These are phyloP conservation scores for Lodderomyces elongisporus DNA, from an alignment of 1,139 yeast genomes.

Conservation along the genomic window DNA sequence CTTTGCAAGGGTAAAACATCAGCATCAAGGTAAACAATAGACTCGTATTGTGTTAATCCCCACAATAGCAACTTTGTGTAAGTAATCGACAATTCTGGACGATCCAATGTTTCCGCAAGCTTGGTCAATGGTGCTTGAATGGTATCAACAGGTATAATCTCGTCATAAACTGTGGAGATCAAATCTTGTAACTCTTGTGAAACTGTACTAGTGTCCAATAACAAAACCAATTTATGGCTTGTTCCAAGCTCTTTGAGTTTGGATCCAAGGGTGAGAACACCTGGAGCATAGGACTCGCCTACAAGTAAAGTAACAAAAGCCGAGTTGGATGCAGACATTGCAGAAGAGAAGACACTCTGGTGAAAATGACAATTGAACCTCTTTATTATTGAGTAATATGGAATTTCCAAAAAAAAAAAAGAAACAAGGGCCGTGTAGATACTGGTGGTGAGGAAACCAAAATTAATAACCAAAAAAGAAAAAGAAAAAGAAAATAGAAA, in stretches of 20 bases:
- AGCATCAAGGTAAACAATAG: conserved; percentile 26
- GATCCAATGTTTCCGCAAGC: conserved; percentile 19
- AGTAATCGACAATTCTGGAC: conserved; percentile 26
- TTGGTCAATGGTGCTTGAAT: conserved; percentile 19
- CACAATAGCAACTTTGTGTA: conserved; percentile 26
- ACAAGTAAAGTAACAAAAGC: conserved; percentile 30
- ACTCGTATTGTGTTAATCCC: conserved; percentile 22
- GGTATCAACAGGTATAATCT: conserved; percentile 20
- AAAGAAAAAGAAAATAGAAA: too few species aligned
- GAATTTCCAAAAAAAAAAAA: too few species aligned
- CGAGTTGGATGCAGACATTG: too few species aligned
- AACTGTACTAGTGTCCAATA: conserved; percentile 18
- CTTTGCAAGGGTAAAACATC: conserved; percentile 25
- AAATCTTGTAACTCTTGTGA: conserved; percentile 16
- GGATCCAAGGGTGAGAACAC: conserved; percentile 26
- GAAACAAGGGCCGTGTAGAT: too few species aligned
- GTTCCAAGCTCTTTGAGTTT: conserved; percentile 20
- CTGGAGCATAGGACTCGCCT: conserved; percentile 26
- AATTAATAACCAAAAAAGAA: too few species aligned
- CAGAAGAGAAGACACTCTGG: too few species aligned
- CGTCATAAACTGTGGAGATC: conserved; percentile 20
- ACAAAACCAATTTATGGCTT: conserved; percentile 18
- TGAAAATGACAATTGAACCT: too few species aligned
- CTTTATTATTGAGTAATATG: too few species aligned
- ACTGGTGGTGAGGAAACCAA: too few species aligned